Evolutionary conservation across 2,329 filamentous ascomycete genomes (phyloP).

Genomic region (Cladosporium sp.): DNA sequence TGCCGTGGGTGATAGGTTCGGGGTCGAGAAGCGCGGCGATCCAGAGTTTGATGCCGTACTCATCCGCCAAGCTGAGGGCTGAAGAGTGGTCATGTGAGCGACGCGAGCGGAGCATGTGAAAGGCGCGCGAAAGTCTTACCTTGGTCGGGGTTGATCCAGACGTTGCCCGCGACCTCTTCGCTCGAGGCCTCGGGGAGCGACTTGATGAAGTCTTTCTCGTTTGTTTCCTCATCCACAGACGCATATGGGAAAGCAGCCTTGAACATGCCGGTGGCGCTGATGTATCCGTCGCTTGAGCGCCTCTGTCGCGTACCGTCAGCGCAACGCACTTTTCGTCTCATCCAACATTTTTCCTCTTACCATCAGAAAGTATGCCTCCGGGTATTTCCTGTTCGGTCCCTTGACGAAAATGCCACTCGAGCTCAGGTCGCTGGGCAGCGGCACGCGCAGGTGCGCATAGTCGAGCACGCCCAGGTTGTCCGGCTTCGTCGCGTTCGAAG

Average conservation of each 20-base stretch:
- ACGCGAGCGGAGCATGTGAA: conserved; percentile 5
- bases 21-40: conserved; percentile 87
- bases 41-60: conserved; percentile 83
- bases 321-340: background rate
- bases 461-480: conserved; percentile 79
- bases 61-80: conserved; percentile 75
- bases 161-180: conserved; percentile 91
- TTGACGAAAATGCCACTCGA: conserved; percentile 87
- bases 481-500: conserved; percentile 64
- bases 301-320: conserved; percentile 44
- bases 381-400: conserved; percentile 53
- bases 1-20: conserved; percentile 64
- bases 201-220: conserved; percentile 79
- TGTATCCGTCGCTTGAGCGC: conserved; percentile 75
- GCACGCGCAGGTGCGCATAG: conserved; percentile 90
- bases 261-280: conserved; percentile 87
- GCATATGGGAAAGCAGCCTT: conserved; percentile 79
- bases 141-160: conserved; percentile 82
- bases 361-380: conserved; percentile 95
- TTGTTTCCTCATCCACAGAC: conserved; percentile 59
- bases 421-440: conserved; percentile 81
- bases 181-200: conserved; percentile 70
- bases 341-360: conserved; percentile 37
- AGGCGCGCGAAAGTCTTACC: conserved; percentile 40
- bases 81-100: conserved; percentile 13